Evolutionary conservation across 2,329 filamentous ascomycete genomes (phyloP), one percentile per base, ranked within the genome.

Genomic region (Alternaria hordeiaustralica): DNA sequence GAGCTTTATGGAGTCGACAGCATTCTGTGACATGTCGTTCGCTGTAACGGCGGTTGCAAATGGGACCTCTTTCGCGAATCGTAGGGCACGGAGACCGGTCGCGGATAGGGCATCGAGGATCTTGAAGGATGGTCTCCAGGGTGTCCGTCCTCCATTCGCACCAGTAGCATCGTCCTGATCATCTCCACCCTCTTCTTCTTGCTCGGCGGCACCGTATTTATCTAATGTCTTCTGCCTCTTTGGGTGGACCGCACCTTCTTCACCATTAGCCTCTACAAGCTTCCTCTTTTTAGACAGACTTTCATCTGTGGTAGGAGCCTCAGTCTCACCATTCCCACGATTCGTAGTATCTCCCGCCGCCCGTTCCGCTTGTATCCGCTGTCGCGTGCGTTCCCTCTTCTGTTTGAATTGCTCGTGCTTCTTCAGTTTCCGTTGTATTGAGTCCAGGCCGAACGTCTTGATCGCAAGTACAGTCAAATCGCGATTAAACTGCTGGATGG

Each of bases 401-500:
- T 78, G 73, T 55, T 81, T 80, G 58, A 71, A 72, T 56, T 76
- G 83, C 13, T 89, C 79, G 43, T 80, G 71, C 64, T 73, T 77
- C 46, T 76, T 83, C 68, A 75, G 84, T 81, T 73, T 78, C 44
- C 86, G 82, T 18, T 89, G 76, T 5, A 87, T 71, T 30, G 81
- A 74, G 73, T 93, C 89, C 70, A 96, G 89, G 1, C 92, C 93
- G 78, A 95, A 97, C 0, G 92, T 92, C 75, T 92, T 93, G 79
- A 99, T 97, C 1, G 93, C 93, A 13, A 99, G 86, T 25, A 97
- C 93, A 64, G 93, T 97, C 69, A 99, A 82, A 78, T 99, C 96
- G 50, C 96, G 91, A 81, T 99, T 99, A 85, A 98, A 99, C 78
- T 99, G 96, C 78, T 99, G 96, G 58, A 99, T 97, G 0, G 96